Conservation (phyloP, 441 rosid genomes). For the Erodium moschatum region DNA sequence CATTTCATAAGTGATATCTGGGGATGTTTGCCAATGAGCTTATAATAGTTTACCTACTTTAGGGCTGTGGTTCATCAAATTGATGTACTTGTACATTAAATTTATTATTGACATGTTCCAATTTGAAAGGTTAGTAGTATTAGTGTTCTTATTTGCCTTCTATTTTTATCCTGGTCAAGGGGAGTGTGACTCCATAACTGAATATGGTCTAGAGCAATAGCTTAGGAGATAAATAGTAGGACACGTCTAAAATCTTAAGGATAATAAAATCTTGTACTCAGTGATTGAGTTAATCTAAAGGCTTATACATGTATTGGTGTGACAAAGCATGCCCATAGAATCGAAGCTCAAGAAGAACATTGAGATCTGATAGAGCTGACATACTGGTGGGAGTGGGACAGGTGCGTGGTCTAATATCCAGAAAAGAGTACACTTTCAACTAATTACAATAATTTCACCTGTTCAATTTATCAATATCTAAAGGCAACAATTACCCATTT, state of each 20-base stretch:
- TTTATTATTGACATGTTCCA: not conserved
- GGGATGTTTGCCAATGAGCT: conserved; percentile 3
- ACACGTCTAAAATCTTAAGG: not conserved
- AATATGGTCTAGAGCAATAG: not conserved
- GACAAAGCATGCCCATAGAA: not conserved
- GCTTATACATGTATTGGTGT: not conserved
- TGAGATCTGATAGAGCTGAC: not conserved
- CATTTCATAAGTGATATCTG: conserved; percentile 7
- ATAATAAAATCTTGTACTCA: not conserved
- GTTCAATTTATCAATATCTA: not conserved
- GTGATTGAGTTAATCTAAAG: not conserved
- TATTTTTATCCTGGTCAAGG: not conserved
- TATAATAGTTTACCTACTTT: conserved; percentile 12
- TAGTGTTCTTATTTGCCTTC: not conserved
- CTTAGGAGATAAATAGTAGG: not conserved
- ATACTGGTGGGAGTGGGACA: not conserved
- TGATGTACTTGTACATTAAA: not conserved
- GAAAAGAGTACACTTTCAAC: not conserved
- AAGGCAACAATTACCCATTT: too few relatives aligned
- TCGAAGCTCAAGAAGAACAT: not conserved
- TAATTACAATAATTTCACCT: not conserved
- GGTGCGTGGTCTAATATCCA: not conserved
- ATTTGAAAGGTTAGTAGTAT: not conserved
- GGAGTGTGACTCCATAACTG: not conserved
- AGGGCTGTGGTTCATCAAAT: not conserved